Percentiles rank a stretch among this genome's conserved stretches.
phyloP scores from a whole-genome alignment of 768 basidiomycete genomes.

The Hygrophoropsis aurantiaca region DNA sequence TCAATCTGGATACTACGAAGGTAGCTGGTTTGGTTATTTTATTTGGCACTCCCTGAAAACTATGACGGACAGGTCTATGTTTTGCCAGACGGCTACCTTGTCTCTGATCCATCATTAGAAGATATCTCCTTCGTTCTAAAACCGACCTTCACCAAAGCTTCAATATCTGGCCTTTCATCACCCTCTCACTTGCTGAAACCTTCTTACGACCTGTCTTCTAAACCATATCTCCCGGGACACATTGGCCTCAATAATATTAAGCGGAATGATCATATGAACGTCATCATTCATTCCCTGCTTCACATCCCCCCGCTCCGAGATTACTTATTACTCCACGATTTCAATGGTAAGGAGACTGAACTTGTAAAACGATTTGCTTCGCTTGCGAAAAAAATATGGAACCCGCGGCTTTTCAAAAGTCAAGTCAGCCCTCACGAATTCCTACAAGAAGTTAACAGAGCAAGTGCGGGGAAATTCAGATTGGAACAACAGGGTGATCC shows the following conservation, averaged over 20 bases:
- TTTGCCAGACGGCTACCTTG: constrained; percentile 93
- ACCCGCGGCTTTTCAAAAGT: constrained; percentile 92
- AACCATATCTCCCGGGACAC: constrained; percentile 88
- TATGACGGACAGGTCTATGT: constrained; percentile 80
- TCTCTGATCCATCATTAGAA: constrained; percentile 94
- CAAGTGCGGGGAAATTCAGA: constrained; percentile 87
- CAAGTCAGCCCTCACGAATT: constrained; percentile 99
- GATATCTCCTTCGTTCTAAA: constrained; percentile 91
- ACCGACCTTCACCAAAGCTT: constrained; percentile 74
- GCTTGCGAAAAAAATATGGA: constrained; percentile 94
- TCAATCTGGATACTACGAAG: constrained; percentile 92
- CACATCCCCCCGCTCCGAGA: constrained; percentile 91
- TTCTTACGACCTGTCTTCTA: constrained; percentile 81
- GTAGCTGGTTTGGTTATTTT: constrained; percentile 39
- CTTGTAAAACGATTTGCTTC: constrained; percentile 84
- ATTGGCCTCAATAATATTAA: constrained; percentile 98
- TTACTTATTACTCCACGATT: constrained; percentile 76
- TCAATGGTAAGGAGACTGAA: constrained; percentile 77
- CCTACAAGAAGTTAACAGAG: constrained; percentile 91
- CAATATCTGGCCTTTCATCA: constrained; percentile 56
- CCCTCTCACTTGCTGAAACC: constrained; percentile 62
- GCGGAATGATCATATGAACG: constrained; percentile 96
- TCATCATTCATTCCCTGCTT: constrained; percentile 89
- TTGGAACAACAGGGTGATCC: constrained; percentile 96
- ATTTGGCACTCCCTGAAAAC: constrained; percentile 9